These are phyloP conservation scores for Lentinula sp. DNA, from an alignment of 768 basidiomycete species.

Conservation along the genomic window DNA sequence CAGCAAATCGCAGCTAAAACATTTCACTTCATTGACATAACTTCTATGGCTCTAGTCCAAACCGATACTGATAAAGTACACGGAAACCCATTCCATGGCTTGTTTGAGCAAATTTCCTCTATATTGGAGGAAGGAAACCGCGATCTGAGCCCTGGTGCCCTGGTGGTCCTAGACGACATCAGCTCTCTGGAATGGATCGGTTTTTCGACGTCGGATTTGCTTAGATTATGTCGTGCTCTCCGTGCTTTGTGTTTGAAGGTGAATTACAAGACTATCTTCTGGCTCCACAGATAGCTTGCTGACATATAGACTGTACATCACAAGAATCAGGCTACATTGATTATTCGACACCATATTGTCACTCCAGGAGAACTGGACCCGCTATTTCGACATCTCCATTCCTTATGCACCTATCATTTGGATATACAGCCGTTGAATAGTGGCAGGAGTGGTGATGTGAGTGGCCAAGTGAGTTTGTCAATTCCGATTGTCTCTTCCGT, in stretches of 20 bases:
- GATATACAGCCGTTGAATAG: slow-evolving; percentile 69
- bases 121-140: slow-evolving; percentile 12
- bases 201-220: slow-evolving; percentile 40
- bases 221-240: slow-evolving; percentile 55
- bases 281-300: background rate
- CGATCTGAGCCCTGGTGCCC: slow-evolving; percentile 12
- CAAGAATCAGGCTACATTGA: slow-evolving; percentile 46
- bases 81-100: slow-evolving; percentile 18
- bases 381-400: slow-evolving; percentile 51
- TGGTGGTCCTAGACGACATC: slow-evolving; percentile 71
- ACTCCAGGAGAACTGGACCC: slow-evolving; percentile 53
- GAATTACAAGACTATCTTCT: background rate
- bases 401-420: slow-evolving; percentile 62
- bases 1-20: slow-evolving; percentile 23
- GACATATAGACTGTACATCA: background rate
- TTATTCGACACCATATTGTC: slow-evolving; percentile 61
- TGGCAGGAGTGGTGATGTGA: slow-evolving; percentile 72
- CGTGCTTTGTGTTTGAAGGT: slow-evolving; percentile 52
- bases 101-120: slow-evolving; percentile 30
- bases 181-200: slow-evolving; percentile 71
- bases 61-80: slow-evolving; percentile 11
- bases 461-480: slow-evolving; percentile 54
- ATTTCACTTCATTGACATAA: slow-evolving; percentile 14
- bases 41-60: slow-evolving; percentile 18
- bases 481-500: background rate